Percentiles rank a stretch among this genome's conserved stretches.
Conservation (phyloP, 2,329 filamentous ascomycete species). For the Microthyrium microscopicum region DNA sequence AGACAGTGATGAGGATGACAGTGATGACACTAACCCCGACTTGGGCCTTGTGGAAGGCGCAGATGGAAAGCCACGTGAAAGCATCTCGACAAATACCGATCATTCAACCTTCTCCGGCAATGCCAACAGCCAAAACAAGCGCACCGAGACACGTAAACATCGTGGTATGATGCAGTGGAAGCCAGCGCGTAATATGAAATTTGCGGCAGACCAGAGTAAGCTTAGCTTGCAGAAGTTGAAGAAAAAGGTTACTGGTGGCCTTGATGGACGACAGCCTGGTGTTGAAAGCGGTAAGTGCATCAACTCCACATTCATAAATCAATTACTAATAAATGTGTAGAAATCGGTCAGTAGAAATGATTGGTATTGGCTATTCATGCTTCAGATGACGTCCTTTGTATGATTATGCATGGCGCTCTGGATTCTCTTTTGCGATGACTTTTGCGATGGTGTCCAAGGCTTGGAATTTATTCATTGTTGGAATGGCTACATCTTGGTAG, state of each 20-base stretch:
- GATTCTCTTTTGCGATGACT: too few relatives aligned
- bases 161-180: constrained; percentile 91
- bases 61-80: constrained; percentile 1
- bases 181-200: constrained; percentile 68
- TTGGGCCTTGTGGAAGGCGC: constrained; percentile 44
- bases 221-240: constrained; percentile 61
- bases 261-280: constrained; percentile 72
- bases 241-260: constrained; percentile 50
- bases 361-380: too few relatives aligned
- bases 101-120: constrained; percentile 7
- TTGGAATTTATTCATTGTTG: too few relatives aligned
- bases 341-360: background rate
- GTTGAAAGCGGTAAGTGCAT: constrained; percentile 49
- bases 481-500: too few relatives aligned
- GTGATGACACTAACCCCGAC: constrained; percentile 28
- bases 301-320: background rate
- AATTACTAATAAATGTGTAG: constrained; percentile 1
- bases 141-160: constrained; percentile 64
- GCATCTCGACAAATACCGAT: constrained; percentile 2
- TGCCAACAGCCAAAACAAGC: constrained; percentile 50
- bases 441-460: too few relatives aligned
- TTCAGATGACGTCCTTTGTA: too few relatives aligned
- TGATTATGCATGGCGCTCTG: too few relatives aligned
- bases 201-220: constrained; percentile 75
- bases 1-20: constrained; percentile 22